Evolutionary conservation across 2,329 filamentous ascomycete genomes (phyloP).

Genomic region (Paecilomyces niveus): DNA sequence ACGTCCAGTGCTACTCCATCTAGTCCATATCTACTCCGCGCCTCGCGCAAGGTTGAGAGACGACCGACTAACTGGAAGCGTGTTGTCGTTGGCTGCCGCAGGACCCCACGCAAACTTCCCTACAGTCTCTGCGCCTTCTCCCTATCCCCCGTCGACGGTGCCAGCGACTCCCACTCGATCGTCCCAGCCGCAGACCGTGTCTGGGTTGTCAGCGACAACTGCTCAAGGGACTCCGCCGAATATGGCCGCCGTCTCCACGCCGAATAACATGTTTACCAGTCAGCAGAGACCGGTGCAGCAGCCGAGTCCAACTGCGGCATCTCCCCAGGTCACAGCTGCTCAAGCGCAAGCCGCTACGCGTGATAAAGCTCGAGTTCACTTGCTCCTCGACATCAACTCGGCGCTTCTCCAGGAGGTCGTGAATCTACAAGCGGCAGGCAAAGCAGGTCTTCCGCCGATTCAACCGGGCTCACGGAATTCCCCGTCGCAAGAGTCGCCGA

Average conservation of each 20-base stretch:
- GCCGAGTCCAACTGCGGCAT: conserved; percentile 11
- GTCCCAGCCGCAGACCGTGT: conserved; percentile 20
- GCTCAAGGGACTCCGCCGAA: conserved; percentile 27
- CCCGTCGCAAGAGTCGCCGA: conserved; percentile 23
- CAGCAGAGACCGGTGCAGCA: conserved; percentile 15
- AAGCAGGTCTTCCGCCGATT: conserved; percentile 29
- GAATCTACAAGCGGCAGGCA: conserved; percentile 38
- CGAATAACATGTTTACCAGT: conserved; percentile 24
- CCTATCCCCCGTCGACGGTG: conserved; percentile 21
- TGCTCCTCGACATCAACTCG: conserved; percentile 42
- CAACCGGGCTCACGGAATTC: conserved; percentile 23
- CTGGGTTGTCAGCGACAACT: conserved; percentile 20
- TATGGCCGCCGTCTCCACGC: conserved; percentile 25
- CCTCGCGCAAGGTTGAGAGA: conserved; percentile 4
- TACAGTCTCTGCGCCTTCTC: conserved; percentile 21
- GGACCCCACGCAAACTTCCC: conserved; percentile 28
- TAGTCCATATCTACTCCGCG: conserved; percentile 5
- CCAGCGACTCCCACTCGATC: conserved; percentile 23
- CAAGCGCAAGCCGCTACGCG: conserved; percentile 29
- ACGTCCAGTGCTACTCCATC: neutral
- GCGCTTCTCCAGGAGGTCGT: conserved; percentile 42
- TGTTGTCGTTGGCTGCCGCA: conserved; percentile 12
- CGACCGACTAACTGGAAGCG: conserved; percentile 4
- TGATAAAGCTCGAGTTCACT: conserved; percentile 39
- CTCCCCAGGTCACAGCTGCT: conserved; percentile 18